Evolutionary conservation across 331 rosid species (phyloP).

Genomic region (Quercus phellos): DNA sequence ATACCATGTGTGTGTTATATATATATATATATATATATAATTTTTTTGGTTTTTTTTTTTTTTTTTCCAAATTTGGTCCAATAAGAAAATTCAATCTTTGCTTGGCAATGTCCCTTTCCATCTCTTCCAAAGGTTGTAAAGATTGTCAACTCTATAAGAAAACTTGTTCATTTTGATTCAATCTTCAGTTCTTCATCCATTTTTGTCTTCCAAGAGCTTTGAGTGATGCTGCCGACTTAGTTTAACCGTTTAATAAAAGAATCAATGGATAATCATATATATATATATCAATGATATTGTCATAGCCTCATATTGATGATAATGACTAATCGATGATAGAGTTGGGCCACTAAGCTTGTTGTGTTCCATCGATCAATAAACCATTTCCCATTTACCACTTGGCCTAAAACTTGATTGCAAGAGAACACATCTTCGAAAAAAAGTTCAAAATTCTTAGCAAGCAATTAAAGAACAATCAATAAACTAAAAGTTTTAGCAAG

Average conservation of each 20-base stretch:
- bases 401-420: slow-evolving; percentile 3
- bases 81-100: slow-evolving; percentile 6
- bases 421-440: not conserved
- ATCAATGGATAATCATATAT: slow-evolving; percentile 2
- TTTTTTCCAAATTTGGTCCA: not conserved
- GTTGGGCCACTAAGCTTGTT: slow-evolving; percentile 17
- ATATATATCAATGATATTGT: not conserved
- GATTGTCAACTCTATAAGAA: slow-evolving; percentile 29
- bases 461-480: no score
- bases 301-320: not conserved
- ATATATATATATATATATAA: not conserved
- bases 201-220: slow-evolving; percentile 11
- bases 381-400: slow-evolving; percentile 23
- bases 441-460: no score
- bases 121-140: not conserved
- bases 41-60: not conserved
- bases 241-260: slow-evolving; percentile 1
- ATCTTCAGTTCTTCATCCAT: not conserved
- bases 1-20: slow-evolving; percentile 23
- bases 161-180: slow-evolving; percentile 4
- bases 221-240: slow-evolving; percentile 10
- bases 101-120: slow-evolving; percentile 20
- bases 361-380: slow-evolving; percentile 11
- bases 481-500: slow-evolving; percentile 12
- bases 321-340: slow-evolving; percentile 27